Percentiles rank a stretch among this genome's conserved stretches.
These are phyloP conservation scores for Micromonas commoda DNA, from an alignment of 139 green algal genomes.

Conservation along the genomic window DNA sequence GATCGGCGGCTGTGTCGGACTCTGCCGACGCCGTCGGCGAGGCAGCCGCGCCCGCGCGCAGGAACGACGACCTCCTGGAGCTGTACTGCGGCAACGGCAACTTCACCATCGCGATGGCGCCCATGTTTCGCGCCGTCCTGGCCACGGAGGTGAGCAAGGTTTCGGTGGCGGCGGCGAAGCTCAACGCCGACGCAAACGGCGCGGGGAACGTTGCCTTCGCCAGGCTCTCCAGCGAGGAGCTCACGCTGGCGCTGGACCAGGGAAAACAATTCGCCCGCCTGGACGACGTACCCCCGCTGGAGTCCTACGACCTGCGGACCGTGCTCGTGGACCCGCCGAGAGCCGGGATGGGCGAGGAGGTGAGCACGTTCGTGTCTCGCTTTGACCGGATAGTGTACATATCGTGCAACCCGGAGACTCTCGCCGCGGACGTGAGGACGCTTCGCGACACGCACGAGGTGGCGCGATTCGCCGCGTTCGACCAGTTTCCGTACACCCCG, in stretches of 20 bases:
- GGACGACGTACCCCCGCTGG: not conserved
- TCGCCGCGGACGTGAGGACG: conserved; percentile 51
- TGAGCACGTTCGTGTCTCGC: conserved; percentile 48
- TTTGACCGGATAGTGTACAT: conserved; percentile 87
- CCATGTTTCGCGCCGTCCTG: conserved; percentile 28
- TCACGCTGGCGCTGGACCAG: conserved; percentile 61
- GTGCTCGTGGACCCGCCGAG: conserved; percentile 40
- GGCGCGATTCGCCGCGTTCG: conserved; percentile 77
- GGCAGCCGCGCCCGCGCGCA: conserved; percentile 31
- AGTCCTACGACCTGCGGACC: conserved; percentile 32
- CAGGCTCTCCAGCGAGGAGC: conserved; percentile 75
- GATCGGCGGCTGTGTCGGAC: conserved; percentile 20
- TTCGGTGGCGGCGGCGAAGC: conserved; percentile 60
- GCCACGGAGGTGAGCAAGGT: conserved; percentile 31
- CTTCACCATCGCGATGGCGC: conserved; percentile 78
- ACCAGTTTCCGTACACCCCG: conserved; percentile 89
- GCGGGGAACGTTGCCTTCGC: conserved; percentile 56
- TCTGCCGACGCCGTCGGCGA: conserved; percentile 29
- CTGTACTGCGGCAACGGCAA: conserved; percentile 95
- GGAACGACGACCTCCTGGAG: conserved; percentile 58
- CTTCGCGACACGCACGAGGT: conserved; percentile 52
- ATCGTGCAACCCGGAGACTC: conserved; percentile 83
- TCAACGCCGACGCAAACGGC: conserved; percentile 47
- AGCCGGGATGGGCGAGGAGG: conserved; percentile 33
- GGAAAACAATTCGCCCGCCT: conserved; percentile 29